Evolutionary conservation across 202 grass and related monocot species (phyloP), one percentile per base, ranked within the genome.

Genomic region (Bolboschoenoplectus hybrid): DNA sequence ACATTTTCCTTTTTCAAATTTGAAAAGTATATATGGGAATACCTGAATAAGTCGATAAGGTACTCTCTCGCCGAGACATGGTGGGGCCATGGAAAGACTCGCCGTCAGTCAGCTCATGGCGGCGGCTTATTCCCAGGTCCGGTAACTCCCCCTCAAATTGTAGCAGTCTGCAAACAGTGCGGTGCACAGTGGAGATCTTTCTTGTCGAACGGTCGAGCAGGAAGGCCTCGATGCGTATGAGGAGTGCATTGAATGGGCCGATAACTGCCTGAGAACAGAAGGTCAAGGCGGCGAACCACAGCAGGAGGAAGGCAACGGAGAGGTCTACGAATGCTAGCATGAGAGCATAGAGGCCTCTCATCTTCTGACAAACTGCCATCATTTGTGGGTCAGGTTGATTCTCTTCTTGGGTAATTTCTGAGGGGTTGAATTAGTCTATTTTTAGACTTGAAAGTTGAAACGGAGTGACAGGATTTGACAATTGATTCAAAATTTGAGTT

Each of bases 11-110:
- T 66, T 66, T 65, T 32, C 4, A 74, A 50, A 74, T 12, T 51
- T 19, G 4, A 13, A 34, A 32, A 52, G 19, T 49, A 52, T 74
- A 16, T 40, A 76, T 49, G 45, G 2, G 17, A 60, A 81, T 84
- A 72, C 82, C 82, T 84, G 65, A 84, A 84, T 71, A 55, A 20
- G 67, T 55, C 0, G 82, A 84, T 45, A 84, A 84, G 82, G 82
- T 84, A 13, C 82, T 84, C 66, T 67, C 82, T 45, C 35, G 55
- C 12, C 62, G 43, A 17, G 81, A 83, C 60, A 83, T 51, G 45
- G 38, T 39, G 43, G 81, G 62, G 62, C 81, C 47, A 71, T 56
- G 65, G 57, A 57, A 72, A n/a, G 65, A 84, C 49, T 84, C 82
- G 0, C 19, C 82, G 16, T 84, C 65, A 9, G 20, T 70, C 46